Evolutionary conservation across 163 green algal species (phyloP), one percentile per base, ranked within the genome.

Genomic region (Smithsoniella earleae): DNA sequence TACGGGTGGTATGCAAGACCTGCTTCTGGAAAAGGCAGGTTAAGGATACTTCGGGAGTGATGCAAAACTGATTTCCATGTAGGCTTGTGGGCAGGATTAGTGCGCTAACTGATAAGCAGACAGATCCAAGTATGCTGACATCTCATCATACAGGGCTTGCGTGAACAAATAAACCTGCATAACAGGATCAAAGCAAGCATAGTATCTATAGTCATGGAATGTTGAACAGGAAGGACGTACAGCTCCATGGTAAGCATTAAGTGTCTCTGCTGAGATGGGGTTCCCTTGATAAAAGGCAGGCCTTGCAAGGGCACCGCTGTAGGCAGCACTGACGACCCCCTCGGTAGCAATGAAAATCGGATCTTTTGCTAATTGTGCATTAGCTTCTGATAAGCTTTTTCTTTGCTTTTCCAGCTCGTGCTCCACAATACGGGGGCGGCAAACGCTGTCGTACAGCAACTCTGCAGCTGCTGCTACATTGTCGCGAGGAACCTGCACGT

Each of bases 231-330:
- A 49, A 49, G 58, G 58, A 3, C 58, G 58, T 38, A 69, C 58
- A 3, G 31, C 58, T 25, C 27, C 58, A 34, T 69, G 58, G 58
- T 43, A 69, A n/a, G n/a, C 58, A 10, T 30, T 0, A 3, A 69
- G 58, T n/a, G n/a, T 4, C 6, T 69, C 58, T 20, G 58, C 58
- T 30, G 58, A 69, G 58, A 69, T 69, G 20, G 58, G 58, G 5
- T n/a, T 3, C 30, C 58, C 58, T 4, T 30, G 34, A 30, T 33
- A 69, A 31, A 69, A 69, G 25, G 58, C 40, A 1, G 89, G 89
- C 38, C 85, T 73, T 28, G 78, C 85, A 49, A 95, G 81, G 4
- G 62, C 86, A 22, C 88, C 88, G 13, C 75, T 72, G 79, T 88
- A 95, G 2, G 84, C 85, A 16, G 83, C 82, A 8, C 49, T 79